phyloP scores from a whole-genome alignment of 2,329 filamentous ascomycete species.

The Exophiala aquamarina region DNA sequence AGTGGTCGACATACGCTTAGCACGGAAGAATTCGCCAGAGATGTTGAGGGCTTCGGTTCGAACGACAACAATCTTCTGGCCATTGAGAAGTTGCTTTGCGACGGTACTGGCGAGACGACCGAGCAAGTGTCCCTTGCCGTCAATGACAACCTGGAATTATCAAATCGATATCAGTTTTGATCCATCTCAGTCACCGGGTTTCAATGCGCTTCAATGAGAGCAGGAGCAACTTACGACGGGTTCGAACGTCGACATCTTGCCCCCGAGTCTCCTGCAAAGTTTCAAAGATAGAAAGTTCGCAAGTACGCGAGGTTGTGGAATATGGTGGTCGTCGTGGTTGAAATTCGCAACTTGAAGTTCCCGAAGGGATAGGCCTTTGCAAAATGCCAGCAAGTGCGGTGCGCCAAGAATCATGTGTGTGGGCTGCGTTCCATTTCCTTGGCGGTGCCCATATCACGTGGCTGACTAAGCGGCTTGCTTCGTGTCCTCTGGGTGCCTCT shows the following conservation, averaged over 20 bases:
- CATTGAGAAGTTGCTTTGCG: conserved; percentile 45
- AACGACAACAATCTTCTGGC: conserved; percentile 93
- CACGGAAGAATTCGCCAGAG: conserved; percentile 99
- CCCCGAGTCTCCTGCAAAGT: conserved; percentile 27
- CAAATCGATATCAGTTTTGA: conserved; percentile 43
- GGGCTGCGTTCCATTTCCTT: too few relatives aligned
- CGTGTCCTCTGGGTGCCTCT: too few relatives aligned
- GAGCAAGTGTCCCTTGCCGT: conserved; percentile 99
- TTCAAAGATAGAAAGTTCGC: conserved; percentile 16
- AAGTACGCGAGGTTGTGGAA: conserved; percentile 22
- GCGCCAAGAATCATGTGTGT: too few relatives aligned
- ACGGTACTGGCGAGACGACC: conserved; percentile 70
- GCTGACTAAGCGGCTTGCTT: too few relatives aligned
- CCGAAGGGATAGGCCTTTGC: too few relatives aligned
- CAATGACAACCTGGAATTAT: conserved; percentile 80
- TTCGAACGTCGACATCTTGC: conserved; percentile 66
- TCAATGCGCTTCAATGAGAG: neutral
- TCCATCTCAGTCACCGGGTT: neutral
- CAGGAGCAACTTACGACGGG: conserved; percentile 57
- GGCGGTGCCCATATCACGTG: too few relatives aligned
- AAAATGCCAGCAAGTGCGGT: too few relatives aligned
- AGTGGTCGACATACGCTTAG: conserved; percentile 74
- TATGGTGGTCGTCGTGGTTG: too few relatives aligned
- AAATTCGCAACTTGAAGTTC: too few relatives aligned
- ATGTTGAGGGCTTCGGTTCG: conserved; percentile 99